Evolutionary conservation across 1,284 basidiomycete species (phyloP).

Genomic region (Sporisorium graminicola): DNA sequence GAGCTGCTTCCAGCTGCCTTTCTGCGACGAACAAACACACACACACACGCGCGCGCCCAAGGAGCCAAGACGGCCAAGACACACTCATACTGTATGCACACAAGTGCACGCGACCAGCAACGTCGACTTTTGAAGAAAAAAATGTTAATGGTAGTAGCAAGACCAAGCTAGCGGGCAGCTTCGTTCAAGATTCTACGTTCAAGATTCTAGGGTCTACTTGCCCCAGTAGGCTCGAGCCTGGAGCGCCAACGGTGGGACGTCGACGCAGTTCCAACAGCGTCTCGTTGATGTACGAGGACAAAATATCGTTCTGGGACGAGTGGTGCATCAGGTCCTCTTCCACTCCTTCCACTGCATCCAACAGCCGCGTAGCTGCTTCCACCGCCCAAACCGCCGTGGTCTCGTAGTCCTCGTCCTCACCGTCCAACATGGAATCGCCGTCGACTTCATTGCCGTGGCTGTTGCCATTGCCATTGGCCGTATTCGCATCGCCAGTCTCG

Average conservation of each 20-base stretch:
- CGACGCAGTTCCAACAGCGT: conserved; percentile 57
- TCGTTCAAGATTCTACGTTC: conserved; percentile 1
- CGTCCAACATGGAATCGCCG: background rate
- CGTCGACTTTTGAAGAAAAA: background rate
- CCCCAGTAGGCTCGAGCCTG: background rate
- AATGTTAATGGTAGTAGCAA: background rate
- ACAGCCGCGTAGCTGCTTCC: conserved; percentile 48
- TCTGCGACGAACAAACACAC: background rate
- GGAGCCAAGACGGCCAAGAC: too few species aligned
- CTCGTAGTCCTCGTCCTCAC: conserved; percentile 30
- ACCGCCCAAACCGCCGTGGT: conserved; percentile 48
- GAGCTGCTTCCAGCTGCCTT: background rate
- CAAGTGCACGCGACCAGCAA: background rate
- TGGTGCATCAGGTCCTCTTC: conserved; percentile 59
- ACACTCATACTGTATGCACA: background rate
- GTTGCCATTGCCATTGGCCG: background rate
- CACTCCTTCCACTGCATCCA: conserved; percentile 57
- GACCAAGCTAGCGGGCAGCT: background rate
- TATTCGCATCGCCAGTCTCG: conserved; percentile 2
- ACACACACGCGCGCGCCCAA: background rate
- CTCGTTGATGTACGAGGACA: conserved; percentile 63
- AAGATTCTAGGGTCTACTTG: conserved; percentile 20
- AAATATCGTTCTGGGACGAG: conserved; percentile 63
- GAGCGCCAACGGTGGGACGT: conserved; percentile 7
- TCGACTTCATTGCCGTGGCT: background rate